Evolutionary conservation across 1,284 basidiomycete genomes (phyloP).

Genomic region (Ganoderma lingzhi): DNA sequence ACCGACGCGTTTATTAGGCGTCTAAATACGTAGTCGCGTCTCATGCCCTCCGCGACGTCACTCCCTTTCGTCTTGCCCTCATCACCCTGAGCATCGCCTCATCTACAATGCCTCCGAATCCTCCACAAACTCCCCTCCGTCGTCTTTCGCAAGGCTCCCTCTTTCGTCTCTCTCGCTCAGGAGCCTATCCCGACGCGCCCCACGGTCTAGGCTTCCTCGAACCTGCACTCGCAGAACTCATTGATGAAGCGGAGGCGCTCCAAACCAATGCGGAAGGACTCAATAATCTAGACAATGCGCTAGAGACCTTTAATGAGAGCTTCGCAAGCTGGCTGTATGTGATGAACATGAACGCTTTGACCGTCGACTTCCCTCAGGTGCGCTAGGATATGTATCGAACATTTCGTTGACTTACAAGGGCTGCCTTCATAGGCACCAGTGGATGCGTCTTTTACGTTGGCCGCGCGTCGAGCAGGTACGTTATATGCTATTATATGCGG

Average conservation of each 20-base stretch:
- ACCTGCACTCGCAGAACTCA: constrained; percentile 84
- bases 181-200: constrained; percentile 73
- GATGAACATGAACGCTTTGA: constrained; percentile 94
- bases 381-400: constrained; percentile 33
- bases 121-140: constrained; percentile 76
- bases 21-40: background rate
- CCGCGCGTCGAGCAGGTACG: constrained; percentile 68
- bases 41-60: background rate
- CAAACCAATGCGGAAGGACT: constrained; percentile 81
- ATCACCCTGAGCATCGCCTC: background rate
- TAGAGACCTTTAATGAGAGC: constrained; percentile 90
- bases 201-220: constrained; percentile 89
- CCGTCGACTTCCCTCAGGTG: constrained; percentile 92
- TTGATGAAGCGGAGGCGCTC: constrained; percentile 87
- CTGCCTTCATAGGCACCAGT: constrained; percentile 60
- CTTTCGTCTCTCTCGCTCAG: constrained; percentile 81
- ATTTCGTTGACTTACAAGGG: constrained; percentile 12
- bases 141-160: constrained; percentile 93
- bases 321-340: constrained; percentile 93
- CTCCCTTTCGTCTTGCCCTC: background rate
- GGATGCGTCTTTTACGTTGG: constrained; percentile 66
- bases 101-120: constrained; percentile 38
- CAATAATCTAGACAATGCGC: constrained; percentile 74
- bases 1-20: constrained; percentile 21
- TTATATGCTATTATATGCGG: constrained; percentile 5